Percentiles rank a stretch among this genome's conserved stretches.
Conservation (phyloP, 306 rosid species). For the Ormosia emarginata region DNA sequence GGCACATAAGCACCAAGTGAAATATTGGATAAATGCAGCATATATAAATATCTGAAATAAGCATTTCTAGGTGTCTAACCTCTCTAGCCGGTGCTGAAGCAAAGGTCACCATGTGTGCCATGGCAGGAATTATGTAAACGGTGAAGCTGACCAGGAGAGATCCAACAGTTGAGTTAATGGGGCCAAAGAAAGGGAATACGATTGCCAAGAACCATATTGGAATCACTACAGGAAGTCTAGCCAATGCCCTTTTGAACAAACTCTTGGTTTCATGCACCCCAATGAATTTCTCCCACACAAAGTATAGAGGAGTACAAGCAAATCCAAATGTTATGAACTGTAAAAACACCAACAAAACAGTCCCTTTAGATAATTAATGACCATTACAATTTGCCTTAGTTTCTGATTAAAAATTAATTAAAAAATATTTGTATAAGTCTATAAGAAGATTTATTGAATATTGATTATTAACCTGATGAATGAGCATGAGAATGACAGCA, state of each 20-base stretch:
- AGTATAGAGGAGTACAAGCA: conserved; percentile 96
- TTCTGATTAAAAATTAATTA: neutral
- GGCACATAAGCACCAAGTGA: neutral
- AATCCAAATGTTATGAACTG: conserved; percentile 98
- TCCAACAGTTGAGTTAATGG: conserved; percentile 94
- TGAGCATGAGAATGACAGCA: conserved; percentile 93
- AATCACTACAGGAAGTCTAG: conserved; percentile 87
- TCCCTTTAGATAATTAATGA: neutral
- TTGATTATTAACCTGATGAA: conserved; percentile 68
- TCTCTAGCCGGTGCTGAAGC: conserved; percentile 79
- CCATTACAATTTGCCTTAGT: neutral
- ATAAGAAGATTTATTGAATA: neutral
- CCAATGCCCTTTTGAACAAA: conserved; percentile 70
- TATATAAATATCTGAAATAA: neutral
- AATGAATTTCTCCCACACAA: conserved; percentile 96
- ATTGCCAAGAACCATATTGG: conserved; percentile 98
- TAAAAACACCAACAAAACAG: neutral
- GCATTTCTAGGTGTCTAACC: conserved; percentile 38
- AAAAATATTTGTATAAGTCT: neutral
- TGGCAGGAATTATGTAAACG: conserved; percentile 93
- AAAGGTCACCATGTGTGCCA: conserved; percentile 93
- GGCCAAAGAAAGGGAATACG: conserved; percentile 96
- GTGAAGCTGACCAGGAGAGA: conserved; percentile 98
- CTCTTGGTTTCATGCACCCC: conserved; percentile 87
- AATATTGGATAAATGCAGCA: neutral